A percentile compares a stretch with the other conserved stretches of the same genome.
Evolutionary conservation across 768 basidiomycete species (phyloP).

Genomic region (Calvatia gigantea): DNA sequence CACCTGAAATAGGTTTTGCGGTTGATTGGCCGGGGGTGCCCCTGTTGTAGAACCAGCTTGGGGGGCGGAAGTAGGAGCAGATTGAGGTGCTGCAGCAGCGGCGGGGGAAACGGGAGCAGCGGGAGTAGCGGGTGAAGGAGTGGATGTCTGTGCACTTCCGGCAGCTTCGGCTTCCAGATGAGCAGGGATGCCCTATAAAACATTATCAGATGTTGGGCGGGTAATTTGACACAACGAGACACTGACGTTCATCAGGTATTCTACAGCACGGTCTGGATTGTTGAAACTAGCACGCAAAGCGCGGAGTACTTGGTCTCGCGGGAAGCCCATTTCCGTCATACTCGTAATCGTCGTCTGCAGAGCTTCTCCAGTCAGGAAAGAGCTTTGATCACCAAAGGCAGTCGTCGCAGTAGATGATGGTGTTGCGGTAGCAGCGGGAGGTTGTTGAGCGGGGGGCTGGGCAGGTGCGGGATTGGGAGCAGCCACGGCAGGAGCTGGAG

Average conservation of each 20-base stretch:
- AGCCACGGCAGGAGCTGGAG: constrained; percentile 24
- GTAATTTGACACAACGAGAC: neutral
- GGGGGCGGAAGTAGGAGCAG: constrained; percentile 35
- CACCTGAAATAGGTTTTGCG: constrained; percentile 89
- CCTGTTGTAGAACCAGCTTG: constrained; percentile 32
- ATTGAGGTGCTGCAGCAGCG: constrained; percentile 27
- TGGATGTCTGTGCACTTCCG: constrained; percentile 27
- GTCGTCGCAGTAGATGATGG: constrained; percentile 31
- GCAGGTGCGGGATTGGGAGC: constrained; percentile 25
- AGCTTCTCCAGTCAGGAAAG: constrained; percentile 74
- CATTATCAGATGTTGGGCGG: constrained; percentile 10
- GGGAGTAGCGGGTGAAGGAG: constrained; percentile 23
- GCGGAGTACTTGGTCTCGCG: constrained; percentile 75
- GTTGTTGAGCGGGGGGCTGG: constrained; percentile 22
- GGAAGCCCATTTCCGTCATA: constrained; percentile 95
- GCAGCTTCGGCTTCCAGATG: constrained; percentile 55
- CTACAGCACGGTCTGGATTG: constrained; percentile 97
- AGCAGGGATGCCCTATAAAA: constrained; percentile 71
- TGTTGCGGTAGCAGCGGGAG: constrained; percentile 26
- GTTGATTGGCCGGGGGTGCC: constrained; percentile 39
- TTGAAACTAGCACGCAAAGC: constrained; percentile 94
- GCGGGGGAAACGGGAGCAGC: constrained; percentile 28
- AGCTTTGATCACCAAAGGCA: constrained; percentile 42
- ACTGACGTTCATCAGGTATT: constrained; percentile 90
- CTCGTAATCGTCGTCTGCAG: constrained; percentile 76